Base-by-base conservation (phyloP, 805 yeast genomes). In the Yamadazyma kitorensis region DNA sequence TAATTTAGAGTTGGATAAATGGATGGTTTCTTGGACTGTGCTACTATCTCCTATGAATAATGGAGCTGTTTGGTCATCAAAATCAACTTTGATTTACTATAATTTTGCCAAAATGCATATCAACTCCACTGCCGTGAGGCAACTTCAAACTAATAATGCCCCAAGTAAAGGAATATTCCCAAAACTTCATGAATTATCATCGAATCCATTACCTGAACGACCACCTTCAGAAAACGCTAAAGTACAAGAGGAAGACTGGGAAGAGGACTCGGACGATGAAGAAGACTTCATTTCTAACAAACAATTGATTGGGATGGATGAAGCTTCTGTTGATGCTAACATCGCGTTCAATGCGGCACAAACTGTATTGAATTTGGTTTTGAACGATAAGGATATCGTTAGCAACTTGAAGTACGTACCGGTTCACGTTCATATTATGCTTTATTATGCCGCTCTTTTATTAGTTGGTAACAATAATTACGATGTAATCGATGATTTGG, bases 1-100 rank as follows among this genome's bases (percentile, higher is more conserved):
- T 5, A 81, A 81, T 49, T 55, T 81, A 37, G 85, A 80, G 38
- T 56, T 81, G 23, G 88, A 81, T 48, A 78, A 74, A 54, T 81
- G 88, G 88, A 81, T 81, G 86, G 85, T 81, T 4, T 80, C 81
- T 14, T 81, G 88, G 88, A 78, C 88, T 0, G 84, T 82, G 8
- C 54, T 80, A 25, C 57, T 81, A 14, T 74, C 83, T 3, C 83
- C 85, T 1, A 68, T 76, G 30, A 69, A 68, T 31, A 74, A 78
- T 24, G 71, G 71, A 2, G 57, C 69, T 0, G 70, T 68, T 8
- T 81, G 88, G 88, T 75, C 83, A 7, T 72, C 83, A 1, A 81
- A 81, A 47, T 78, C 84, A 1, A 80, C 86, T 0, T 60, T 81
- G 39, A 74, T 81, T 27, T 82, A 81, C 49, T 81, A 81, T 49